These are phyloP conservation scores for Beta vulgaris DNA, from an alignment of 148 eudicot species.

Conservation along the genomic window DNA sequence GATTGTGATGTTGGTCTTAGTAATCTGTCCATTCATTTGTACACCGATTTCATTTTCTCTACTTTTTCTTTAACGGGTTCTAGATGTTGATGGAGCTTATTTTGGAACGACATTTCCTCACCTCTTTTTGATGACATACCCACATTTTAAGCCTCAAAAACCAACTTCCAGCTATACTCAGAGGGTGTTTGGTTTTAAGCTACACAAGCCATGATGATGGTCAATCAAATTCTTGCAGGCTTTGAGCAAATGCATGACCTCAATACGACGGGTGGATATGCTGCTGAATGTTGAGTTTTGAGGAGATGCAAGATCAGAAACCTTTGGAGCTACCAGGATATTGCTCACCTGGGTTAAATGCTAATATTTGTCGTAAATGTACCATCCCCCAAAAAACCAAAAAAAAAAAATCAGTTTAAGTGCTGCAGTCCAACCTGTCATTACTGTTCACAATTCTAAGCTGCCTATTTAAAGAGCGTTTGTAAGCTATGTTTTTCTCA, in stretches of 20 bases:
- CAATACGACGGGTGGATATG: not conserved
- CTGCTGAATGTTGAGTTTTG: constrained; percentile 13
- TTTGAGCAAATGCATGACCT: constrained; percentile 15
- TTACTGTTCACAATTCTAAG: constrained; percentile 26
- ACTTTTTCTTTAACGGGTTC: constrained; percentile 31
- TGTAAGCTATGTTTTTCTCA: constrained; percentile 22
- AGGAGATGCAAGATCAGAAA: constrained; percentile 15
- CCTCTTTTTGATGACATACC: constrained; percentile 68
- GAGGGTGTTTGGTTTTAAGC: constrained; percentile 67
- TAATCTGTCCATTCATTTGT: not conserved
- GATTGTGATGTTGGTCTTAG: not conserved
- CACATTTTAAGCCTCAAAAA: constrained; percentile 65
- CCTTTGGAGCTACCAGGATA: constrained; percentile 19
- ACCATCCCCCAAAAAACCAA: not conserved
- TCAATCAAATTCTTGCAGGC: constrained; percentile 1
- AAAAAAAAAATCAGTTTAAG: constrained; percentile 7
- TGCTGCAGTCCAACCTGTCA: constrained; percentile 24
- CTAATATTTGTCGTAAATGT: constrained; percentile 29
- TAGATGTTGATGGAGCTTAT: constrained; percentile 72
- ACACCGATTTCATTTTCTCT: not conserved
- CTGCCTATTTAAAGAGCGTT: constrained; percentile 29
- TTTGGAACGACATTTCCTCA: constrained; percentile 68
- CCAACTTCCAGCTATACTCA: constrained; percentile 53
- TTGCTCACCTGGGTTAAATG: constrained; percentile 19
- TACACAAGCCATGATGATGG: constrained; percentile 55